Base-by-base conservation (phyloP, 2,329 filamentous ascomycete species). In the Penicillium occitanis region DNA sequence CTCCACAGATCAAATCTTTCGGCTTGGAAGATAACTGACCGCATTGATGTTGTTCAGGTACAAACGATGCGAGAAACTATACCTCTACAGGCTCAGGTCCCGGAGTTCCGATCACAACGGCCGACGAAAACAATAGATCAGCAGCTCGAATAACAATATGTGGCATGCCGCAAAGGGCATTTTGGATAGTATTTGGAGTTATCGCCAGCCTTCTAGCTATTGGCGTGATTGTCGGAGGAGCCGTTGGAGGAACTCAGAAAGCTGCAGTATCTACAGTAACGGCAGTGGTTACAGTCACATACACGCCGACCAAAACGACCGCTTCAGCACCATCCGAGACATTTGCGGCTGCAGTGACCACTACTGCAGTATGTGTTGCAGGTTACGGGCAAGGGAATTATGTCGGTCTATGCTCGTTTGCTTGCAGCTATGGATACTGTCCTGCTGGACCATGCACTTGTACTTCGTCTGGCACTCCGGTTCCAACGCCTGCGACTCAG, bases 371-470 rank as follows among this genome's bases (percentile, higher is more conserved):
- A 5, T 76, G 74, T 42, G 69, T 70, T 14, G 72, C 67, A 1
- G 75, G 75, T 19, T 73, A 70, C 2, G 75, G 74, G 2, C 53
- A 69, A 1, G 70, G 70, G 0, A 76, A 76, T 64, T 73, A 75
- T 48, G 33, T 71, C 25, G 75, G 75, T 0, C 66, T 76, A 2
- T 76, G 75, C 60, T 63, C 65, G 19, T 76, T 76, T 66, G 72
- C 70, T 33, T 76, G 75, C 28, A 68, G 66, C 22, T 76, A 71
- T 50, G 74, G 73, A 7, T 76, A 76, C 42, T 76, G 74, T 42
- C 74, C 74, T 17, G 53, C 73, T 0, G 75, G 74, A 0, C 72
- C 74, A 10, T 76, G 75, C 35, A 75, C 69, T 5, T 76, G 75
- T 64, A 75, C 71, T 14, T 25, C 63, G 10, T 71, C 67, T 28